Conservation (phyloP, 768 basidiomycete species). For the Lactifluus echinatus region DNA sequence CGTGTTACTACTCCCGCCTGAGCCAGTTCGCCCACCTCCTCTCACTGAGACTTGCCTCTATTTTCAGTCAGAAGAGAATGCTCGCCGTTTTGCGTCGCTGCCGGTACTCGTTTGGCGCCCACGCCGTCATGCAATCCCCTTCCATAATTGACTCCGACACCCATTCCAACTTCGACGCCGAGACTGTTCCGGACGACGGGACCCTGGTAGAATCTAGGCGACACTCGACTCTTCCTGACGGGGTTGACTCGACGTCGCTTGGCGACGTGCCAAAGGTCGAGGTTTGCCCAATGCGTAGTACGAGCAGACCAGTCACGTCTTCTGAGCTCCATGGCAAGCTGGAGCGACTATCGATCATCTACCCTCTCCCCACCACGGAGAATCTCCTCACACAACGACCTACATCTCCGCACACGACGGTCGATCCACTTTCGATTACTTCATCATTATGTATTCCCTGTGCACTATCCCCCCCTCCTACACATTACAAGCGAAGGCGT, state of each 20-base stretch:
- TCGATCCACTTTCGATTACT: background rate
- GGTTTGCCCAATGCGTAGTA: background rate
- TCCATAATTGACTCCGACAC: background rate
- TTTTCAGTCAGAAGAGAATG: background rate
- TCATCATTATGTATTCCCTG: background rate
- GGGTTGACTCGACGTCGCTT: background rate
- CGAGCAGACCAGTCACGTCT: background rate
- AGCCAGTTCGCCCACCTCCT: slow-evolving; percentile 8
- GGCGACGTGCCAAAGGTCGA: background rate
- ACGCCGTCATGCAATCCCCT: background rate
- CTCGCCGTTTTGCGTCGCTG: slow-evolving; percentile 1
- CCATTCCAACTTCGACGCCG: background rate
- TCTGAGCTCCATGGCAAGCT: background rate
- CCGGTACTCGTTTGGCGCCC: background rate
- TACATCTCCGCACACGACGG: background rate
- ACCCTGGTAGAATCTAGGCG: slow-evolving; percentile 9
- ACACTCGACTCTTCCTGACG: background rate
- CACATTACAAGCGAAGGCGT: slow-evolving; percentile 15
- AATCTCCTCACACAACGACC: slow-evolving; percentile 11
- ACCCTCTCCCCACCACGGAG: slow-evolving; percentile 8
- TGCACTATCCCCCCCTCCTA: slow-evolving; percentile 4
- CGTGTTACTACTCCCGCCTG: slow-evolving; percentile 7
- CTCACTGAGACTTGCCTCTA: background rate
- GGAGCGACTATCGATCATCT: slow-evolving; percentile 8
- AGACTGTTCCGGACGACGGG: slow-evolving; percentile 8